Evolutionary conservation across 257 asterid genomes (phyloP), one percentile per base, ranked within the genome.

Genomic region (Scutellaria minor): DNA sequence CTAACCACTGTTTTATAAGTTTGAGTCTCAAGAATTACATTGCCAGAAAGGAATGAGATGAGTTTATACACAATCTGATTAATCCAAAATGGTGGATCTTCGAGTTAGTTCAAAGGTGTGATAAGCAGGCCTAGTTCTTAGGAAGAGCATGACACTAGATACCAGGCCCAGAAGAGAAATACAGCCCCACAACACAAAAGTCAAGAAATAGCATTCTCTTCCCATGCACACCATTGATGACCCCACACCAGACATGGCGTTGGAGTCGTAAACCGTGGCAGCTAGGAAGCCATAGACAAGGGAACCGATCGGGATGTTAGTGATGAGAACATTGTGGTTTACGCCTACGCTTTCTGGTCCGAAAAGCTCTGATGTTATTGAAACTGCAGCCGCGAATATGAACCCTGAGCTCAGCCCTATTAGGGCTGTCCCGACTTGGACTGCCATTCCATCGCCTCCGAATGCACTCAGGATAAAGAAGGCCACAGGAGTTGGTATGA

Each of bases 371-470:
- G 97, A 91, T 54, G 98, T 93, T 68, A 93, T 80, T 41, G 97
- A 88, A 51, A 93, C 93, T 6, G 97, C 96, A 5, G 97, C 96
- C 0, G 98, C 94, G 12, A 93, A 89, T 73, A 93, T 87, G 84
- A 91, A 93, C 6, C 98, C 97, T 6, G 98, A 91, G 84, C 97
- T 89, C 75, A 93, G 81, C 13, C 96, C 98, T n/a, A 91, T 83
- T 55, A 93, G n/a, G 4, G 92, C 90, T 9, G 98, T 93, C 10
- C 89, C 97, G 6, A 68, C 85, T 80, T 83, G 79, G 66, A 93
- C 74, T 5, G 85, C 90, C 44, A 62, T n/a, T 20, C 7, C 12
- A 2, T 77, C 77, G 44, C 69, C 85, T 46, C 91, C 93, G 2
- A 81, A 61, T 63, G 83, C 77, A 9, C 80, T 82, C 6, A 93